Evolutionary conservation across 305 asterid genomes (phyloP), one percentile per base, ranked within the genome.

Genomic region (Fraxinus latifolia): DNA sequence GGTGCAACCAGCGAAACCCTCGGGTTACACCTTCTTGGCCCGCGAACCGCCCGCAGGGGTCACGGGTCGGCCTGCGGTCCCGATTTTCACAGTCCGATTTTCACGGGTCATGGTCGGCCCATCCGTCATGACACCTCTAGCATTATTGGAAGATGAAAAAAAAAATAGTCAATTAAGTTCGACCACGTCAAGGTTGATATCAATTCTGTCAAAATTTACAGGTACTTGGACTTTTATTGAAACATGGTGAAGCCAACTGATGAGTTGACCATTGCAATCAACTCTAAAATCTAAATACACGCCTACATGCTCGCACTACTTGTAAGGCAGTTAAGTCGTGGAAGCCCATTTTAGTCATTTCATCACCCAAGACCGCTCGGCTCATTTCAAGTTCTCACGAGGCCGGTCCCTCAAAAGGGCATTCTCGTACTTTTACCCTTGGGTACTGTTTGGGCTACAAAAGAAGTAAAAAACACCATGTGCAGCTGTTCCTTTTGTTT

Each of bases 281-380:
- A 12, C 55, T 12, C n/a, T 11, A 42, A 42, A 44, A 44, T 44
- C 55, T 50, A 15, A 50, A 50, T 50, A 50, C 60, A 0, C 60
- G 60, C 60, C 60, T 15, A 50, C 7, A 4, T 50, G 25, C 53
- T 88, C 84, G 86, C 88, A 47, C 90, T 29, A 9, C 78, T 80
- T 81, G 74, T 19, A 37, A 81, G 85, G 80, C 82, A 70, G 88
- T 87, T 80, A 2, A 21, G 39, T 87, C 62, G 73, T 85, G 89
- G 85, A 82, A 76, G 85, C 74, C 87, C 87, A 9, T 83, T 84
- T 84, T 83, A 5, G 89, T 86, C 80, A 84, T 31, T 77, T 36
- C 53, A 33, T 15, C 15, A 5, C 21, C 82, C 83, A 78, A n/a
- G 21, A 60, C 62, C 58, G 32, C 5, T 74, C 71, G n/a, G 67